phyloP scores from a whole-genome alignment of 1,284 basidiomycete genomes.

The Ustilago tritici region DNA sequence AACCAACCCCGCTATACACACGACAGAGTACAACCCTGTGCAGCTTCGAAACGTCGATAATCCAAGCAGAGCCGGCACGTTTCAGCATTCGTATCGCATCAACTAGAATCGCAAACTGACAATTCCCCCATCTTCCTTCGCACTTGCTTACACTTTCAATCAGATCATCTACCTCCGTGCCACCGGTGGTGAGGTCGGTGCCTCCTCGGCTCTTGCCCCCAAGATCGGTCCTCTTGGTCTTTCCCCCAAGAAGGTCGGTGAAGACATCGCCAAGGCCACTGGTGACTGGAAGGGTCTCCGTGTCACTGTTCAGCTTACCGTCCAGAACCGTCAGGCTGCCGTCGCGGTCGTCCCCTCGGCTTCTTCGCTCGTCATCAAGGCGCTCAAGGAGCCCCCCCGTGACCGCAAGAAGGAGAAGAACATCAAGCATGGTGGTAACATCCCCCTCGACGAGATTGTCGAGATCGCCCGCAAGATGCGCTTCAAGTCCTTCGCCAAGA shows the following conservation, averaged over 20 bases:
- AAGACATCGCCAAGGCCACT: conserved; percentile 99
- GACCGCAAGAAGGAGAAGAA: conserved; percentile 99
- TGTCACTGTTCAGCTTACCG: conserved; percentile 98
- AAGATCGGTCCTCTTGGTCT: conserved; percentile 99
- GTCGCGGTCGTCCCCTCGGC: conserved; percentile 98
- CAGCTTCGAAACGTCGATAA: conserved; percentile 13
- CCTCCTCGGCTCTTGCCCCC: conserved; percentile 96
- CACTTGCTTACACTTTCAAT: conserved; percentile 53
- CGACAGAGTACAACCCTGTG: conserved; percentile 10
- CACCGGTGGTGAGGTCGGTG: conserved; percentile 99
- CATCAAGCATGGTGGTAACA: conserved; percentile 97
- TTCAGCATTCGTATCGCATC: neutral
- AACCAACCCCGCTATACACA: neutral
- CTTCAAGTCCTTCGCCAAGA: conserved; percentile 93
- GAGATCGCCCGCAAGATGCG: conserved; percentile 97
- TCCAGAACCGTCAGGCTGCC: conserved; percentile 99
- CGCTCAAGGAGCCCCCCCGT: conserved; percentile 98
- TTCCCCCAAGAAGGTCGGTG: conserved; percentile 99
- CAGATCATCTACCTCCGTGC: conserved; percentile 97
- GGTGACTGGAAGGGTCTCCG: conserved; percentile 99
- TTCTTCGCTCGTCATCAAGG: conserved; percentile 96
- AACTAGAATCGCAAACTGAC: conserved; percentile 24
- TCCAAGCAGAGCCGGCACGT: neutral
- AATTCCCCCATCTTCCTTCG: neutral
- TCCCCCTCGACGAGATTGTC: conserved; percentile 92